phyloP scores from a whole-genome alignment of 2,329 filamentous ascomycete genomes.

The Karstenula rhodostoma region DNA sequence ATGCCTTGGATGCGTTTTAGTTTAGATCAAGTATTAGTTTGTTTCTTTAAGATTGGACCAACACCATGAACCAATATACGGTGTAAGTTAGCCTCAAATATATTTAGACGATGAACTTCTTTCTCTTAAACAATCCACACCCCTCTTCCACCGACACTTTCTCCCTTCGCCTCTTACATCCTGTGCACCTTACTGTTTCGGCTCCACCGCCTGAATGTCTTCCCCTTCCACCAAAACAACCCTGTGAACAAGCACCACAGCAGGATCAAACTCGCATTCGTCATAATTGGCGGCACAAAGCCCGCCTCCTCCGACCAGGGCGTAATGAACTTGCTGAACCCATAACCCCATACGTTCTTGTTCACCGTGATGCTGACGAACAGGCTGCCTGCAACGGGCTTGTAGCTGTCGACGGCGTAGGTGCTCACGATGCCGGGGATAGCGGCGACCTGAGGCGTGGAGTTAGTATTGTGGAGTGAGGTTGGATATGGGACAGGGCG shows the following conservation, averaged over 20 bases:
- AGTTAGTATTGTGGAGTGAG: not conserved
- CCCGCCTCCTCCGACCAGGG: constrained; percentile 60
- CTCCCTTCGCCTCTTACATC: constrained; percentile 45
- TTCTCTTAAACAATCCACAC: not conserved
- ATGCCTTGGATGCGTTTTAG: too few species aligned
- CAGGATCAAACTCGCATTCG: constrained; percentile 63
- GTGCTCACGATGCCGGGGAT: constrained; percentile 66
- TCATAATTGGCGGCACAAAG: constrained; percentile 67
- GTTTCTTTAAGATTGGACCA: not conserved
- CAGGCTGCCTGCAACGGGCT: constrained; percentile 66
- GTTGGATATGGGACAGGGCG: not conserved
- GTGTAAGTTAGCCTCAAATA: too few species aligned
- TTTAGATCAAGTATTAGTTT: too few species aligned
- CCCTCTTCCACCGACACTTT: not conserved
- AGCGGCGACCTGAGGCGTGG: constrained; percentile 60
- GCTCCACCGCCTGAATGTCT: constrained; percentile 65
- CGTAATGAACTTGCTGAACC: constrained; percentile 65
- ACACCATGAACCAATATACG: too few species aligned
- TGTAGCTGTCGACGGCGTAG: constrained; percentile 71
- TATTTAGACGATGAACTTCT: not conserved
- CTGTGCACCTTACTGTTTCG: constrained; percentile 64
- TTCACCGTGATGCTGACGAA: constrained; percentile 70
- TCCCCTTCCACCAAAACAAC: constrained; percentile 66
- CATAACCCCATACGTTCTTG: constrained; percentile 71
- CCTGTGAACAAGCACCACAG: constrained; percentile 64